These are phyloP conservation scores for Arthrobotrys entomopaga DNA, from an alignment of 2,329 filamentous ascomycete genomes.

Conservation along the genomic window DNA sequence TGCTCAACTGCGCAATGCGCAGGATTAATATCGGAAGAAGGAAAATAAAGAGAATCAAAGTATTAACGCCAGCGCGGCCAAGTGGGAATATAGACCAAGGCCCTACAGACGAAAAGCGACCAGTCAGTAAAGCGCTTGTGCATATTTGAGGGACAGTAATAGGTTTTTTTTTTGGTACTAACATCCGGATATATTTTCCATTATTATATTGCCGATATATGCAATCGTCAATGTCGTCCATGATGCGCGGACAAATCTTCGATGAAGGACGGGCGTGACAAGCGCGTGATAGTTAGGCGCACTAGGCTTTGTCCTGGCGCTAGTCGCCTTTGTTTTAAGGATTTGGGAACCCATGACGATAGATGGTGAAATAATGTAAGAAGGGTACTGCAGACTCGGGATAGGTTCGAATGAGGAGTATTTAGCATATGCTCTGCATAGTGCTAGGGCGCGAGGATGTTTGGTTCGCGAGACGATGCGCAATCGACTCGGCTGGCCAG, in stretches of 20 bases:
- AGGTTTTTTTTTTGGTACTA: conserved; percentile 13
- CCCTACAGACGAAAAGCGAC: conserved; percentile 19
- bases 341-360: conserved; percentile 46
- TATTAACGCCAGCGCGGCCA: conserved; percentile 56
- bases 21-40: conserved; percentile 57
- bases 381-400: too few species aligned
- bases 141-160: too few species aligned
- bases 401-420: too few species aligned
- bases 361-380: background rate
- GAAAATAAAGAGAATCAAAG: conserved; percentile 57
- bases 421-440: too few species aligned
- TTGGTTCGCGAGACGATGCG: background rate
- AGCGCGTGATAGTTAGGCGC: conserved; percentile 58
- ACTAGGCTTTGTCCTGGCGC: conserved; percentile 52
- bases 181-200: conserved; percentile 58
- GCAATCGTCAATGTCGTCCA: conserved; percentile 55
- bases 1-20: conserved; percentile 57
- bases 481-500: background rate
- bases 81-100: conserved; percentile 58
- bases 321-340: conserved; percentile 45
- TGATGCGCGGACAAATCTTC: conserved; percentile 58
- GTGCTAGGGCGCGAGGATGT: too few species aligned
- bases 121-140: too few species aligned
- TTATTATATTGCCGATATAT: conserved; percentile 57
- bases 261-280: conserved; percentile 58